Conservation (phyloP, 2,329 filamentous ascomycete species). For the Fusarium aywerte region DNA sequence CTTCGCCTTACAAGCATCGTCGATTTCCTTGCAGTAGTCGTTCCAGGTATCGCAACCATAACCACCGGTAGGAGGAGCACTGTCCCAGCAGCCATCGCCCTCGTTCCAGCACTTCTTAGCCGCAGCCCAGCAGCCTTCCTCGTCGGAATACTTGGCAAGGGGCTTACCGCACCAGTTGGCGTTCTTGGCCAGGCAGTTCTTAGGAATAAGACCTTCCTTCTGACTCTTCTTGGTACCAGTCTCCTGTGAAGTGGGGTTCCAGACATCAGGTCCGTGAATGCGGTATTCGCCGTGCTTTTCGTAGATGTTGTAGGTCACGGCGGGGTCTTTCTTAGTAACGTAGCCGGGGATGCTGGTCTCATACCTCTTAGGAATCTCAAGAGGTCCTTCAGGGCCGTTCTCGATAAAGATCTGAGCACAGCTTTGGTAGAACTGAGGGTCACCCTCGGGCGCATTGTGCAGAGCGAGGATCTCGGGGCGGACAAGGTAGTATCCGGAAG, state of each 20-base stretch:
- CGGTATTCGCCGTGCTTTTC: constrained; percentile 57
- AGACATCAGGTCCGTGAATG: constrained; percentile 67
- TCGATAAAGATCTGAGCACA: constrained; percentile 77
- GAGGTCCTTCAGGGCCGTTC: constrained; percentile 56
- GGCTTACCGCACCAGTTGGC: constrained; percentile 78
- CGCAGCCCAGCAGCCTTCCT: constrained; percentile 69
- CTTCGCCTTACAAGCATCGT: constrained; percentile 55
- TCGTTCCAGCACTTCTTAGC: constrained; percentile 69
- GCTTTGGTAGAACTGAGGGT: constrained; percentile 79
- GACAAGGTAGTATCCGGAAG: constrained; percentile 75
- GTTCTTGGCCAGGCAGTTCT: constrained; percentile 70
- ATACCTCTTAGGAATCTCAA: constrained; percentile 59
- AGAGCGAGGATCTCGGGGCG: constrained; percentile 76
- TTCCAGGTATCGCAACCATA: constrained; percentile 71
- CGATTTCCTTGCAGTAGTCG: constrained; percentile 65
- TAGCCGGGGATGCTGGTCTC: constrained; percentile 75
- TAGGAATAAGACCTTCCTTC: constrained; percentile 63
- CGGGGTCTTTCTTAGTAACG: constrained; percentile 63
- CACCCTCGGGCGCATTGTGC: constrained; percentile 66
- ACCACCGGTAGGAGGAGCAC: constrained; percentile 67
- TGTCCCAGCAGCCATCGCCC: constrained; percentile 66
- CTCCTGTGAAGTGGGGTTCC: constrained; percentile 51
- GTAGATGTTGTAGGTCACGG: constrained; percentile 74
- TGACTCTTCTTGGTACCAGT: constrained; percentile 37
- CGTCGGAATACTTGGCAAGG: constrained; percentile 65